phyloP scores from a whole-genome alignment of 2,329 filamentous ascomycete species.

The Colletotrichum incanum region DNA sequence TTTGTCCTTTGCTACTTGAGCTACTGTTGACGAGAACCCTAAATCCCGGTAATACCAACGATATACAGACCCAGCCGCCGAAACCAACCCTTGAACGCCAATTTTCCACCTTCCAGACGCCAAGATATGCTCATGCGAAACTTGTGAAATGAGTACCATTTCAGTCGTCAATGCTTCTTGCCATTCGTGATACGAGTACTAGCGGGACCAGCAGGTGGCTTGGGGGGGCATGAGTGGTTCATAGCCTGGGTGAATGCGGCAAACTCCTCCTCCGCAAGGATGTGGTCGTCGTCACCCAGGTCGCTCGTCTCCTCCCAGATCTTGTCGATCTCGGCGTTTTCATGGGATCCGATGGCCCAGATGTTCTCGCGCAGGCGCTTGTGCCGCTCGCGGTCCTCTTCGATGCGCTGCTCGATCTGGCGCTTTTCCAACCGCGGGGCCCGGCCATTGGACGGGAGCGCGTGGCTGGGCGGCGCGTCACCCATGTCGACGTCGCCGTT shows the following conservation, averaged over 20 bases:
- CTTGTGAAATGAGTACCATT: not conserved
- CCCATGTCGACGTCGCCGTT: constrained; percentile 58
- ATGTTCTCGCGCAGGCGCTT: constrained; percentile 93
- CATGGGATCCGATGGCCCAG: constrained; percentile 84
- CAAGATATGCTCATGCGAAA: constrained; percentile 9
- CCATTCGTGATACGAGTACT: constrained; percentile 37
- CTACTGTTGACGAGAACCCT: constrained; percentile 2
- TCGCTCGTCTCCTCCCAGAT: constrained; percentile 92
- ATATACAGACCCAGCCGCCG: constrained; percentile 16
- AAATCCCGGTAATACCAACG: constrained; percentile 3
- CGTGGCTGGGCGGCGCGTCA: constrained; percentile 60
- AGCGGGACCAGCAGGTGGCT: constrained; percentile 37
- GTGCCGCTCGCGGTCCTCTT: constrained; percentile 95
- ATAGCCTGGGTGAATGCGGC: constrained; percentile 59
- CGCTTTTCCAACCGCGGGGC: constrained; percentile 78
- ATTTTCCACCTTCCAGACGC: constrained; percentile 27
- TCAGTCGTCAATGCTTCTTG: constrained; percentile 28
- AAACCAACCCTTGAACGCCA: constrained; percentile 22
- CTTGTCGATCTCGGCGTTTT: constrained; percentile 81
- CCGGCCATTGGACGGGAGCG: constrained; percentile 55
- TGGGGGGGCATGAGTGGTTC: constrained; percentile 37
- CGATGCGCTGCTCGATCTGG: constrained; percentile 95
- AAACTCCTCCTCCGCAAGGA: constrained; percentile 82
- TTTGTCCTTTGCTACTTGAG: not conserved
- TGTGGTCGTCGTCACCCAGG: constrained; percentile 88